Base-by-base conservation (phyloP, 371 early-diverging fungal species). In the Apophysomyces trapeziformis region DNA sequence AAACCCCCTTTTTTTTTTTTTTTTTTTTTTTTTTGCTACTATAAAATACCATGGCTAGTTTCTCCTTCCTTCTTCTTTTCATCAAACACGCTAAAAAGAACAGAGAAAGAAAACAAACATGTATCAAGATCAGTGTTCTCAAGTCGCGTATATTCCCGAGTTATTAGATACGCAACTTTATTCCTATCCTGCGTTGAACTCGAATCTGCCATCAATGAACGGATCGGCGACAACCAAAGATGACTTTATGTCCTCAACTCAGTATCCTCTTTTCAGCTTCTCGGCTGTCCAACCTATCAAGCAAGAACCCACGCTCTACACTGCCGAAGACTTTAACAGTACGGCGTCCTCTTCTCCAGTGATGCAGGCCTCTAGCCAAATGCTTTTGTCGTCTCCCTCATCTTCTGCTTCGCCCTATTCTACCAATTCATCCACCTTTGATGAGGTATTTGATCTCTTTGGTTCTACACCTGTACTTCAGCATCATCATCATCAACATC, bases 401-500 rank as follows among this genome's bases (percentile, higher is more conserved):
- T 26, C 16, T 9, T 26, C 32, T 26, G 32, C 54, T 4, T 50
- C 54, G 9, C 54, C 54, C 21, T 50, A 21, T 9, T 50, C 54
- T 18, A 50, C 21, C 21, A 26, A 50, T 50, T 50, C 54, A 0
- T 16, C 54, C 9, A 47, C 47, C 7, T 50, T 50, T 50, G 54
- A 50, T 4, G 54, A 50, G 8, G 8, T 13, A 18, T 50, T 50
- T 50, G 54, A 50, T 9, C 21, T 50, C 54, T 50, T 50, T 21
- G 9, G 21, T 9, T 4, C 54, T 21, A 16, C 54, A 50, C 54
- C 54, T 8, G 54, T 50, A 38, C 47, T 36, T n/a, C 62, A 47
- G 35, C 63, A 43, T 26, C 41, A 41, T n/a, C 57, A 36, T 38
- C 45, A 64, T 38, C 65, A 37, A 60, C 63, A 60, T 26, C 63